Conservation (phyloP, 164 flowering plant genomes). For the Vitis amurensis region DNA sequence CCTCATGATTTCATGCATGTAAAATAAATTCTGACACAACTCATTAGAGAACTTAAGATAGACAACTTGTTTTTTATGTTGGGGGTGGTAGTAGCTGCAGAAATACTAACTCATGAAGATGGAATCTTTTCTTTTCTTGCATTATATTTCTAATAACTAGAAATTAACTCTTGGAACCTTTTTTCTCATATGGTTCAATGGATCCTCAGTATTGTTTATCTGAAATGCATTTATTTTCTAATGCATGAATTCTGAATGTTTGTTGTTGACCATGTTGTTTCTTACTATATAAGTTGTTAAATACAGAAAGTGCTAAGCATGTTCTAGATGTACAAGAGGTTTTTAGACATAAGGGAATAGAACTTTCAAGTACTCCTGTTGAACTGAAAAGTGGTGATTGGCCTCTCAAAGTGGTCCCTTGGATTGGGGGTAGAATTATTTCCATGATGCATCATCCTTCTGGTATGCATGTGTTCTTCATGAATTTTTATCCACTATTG, state of each 20-base stretch:
- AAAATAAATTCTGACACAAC: too few species aligned
- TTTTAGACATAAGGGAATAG: conserved; percentile 59
- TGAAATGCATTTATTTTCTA: too few species aligned
- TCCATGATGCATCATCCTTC: conserved; percentile 88
- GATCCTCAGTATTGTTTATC: too few species aligned
- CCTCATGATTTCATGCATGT: too few species aligned
- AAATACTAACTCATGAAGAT: too few species aligned
- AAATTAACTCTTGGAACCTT: not conserved
- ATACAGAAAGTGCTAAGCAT: conserved; percentile 62
- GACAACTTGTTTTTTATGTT: too few species aligned
- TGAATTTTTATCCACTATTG: not conserved
- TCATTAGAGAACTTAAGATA: too few species aligned
- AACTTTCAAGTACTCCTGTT: conserved; percentile 69
- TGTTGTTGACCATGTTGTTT: too few species aligned
- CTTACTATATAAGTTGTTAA: not conserved
- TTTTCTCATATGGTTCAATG: not conserved
- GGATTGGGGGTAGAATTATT: conserved; percentile 95
- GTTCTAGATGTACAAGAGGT: conserved; percentile 58
- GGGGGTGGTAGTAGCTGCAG: too few species aligned
- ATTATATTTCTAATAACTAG: not conserved
- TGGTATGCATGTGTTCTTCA: conserved; percentile 38
- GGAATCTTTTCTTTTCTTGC: too few species aligned
- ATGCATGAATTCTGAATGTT: too few species aligned
- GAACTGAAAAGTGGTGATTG: conserved; percentile 78
- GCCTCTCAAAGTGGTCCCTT: conserved; percentile 81